Conservation (phyloP, 257 asterid genomes). For the Linderniella brevidens region DNA sequence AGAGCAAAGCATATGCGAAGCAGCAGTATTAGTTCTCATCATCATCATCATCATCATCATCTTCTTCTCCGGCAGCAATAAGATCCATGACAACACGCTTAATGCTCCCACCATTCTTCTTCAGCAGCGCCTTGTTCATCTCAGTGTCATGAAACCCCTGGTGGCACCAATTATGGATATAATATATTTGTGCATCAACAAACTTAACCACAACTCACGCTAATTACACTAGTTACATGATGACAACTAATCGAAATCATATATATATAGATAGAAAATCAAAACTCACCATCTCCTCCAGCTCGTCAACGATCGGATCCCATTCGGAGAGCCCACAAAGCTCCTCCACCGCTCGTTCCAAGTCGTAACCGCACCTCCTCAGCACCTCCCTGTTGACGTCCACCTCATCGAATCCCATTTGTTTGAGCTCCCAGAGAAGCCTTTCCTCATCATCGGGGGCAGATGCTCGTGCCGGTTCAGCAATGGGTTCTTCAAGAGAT, state of each 20-base stretch:
- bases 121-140: conserved; percentile 42
- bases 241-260: no score
- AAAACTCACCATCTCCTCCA: conserved; percentile 58
- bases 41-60: no score
- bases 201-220: no score
- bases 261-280: no score
- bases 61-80: conserved; percentile 18
- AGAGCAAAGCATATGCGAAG: no score
- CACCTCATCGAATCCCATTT: conserved; percentile 65
- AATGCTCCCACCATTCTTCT: conserved; percentile 74
- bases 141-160: conserved; percentile 57
- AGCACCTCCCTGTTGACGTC: conserved; percentile 61
- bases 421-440: conserved; percentile 49
- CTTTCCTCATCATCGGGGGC: conserved; percentile 4
- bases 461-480: no score
- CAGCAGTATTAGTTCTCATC: no score
- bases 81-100: conserved; percentile 84
- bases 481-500: no score
- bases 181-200: no score
- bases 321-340: conserved; percentile 62
- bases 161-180: no score
- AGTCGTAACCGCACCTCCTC: conserved; percentile 49
- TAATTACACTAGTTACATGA: no score
- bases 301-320: conserved; percentile 77
- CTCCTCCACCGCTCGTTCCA: conserved; percentile 53